Base-by-base conservation (phyloP, 2,329 filamentous ascomycete genomes). In the Aureobasidium sp. region DNA sequence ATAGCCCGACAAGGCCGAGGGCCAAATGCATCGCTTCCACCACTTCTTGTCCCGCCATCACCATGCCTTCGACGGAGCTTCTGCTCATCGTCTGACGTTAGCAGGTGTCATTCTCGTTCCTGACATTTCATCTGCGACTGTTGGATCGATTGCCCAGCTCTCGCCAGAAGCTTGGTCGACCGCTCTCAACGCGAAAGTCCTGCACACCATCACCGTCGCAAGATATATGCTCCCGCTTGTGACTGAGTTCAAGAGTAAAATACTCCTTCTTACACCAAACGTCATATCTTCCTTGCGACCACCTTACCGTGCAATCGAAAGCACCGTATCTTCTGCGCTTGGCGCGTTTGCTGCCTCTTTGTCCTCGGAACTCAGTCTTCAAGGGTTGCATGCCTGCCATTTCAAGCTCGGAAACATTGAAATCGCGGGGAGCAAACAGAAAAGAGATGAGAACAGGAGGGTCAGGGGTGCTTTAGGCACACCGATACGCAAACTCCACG, bases 321-420 rank as follows among this genome's bases (percentile, higher is more conserved):
- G 90, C 39, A 88, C 89, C 3, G 84, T 94, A n/a, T 89, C 89
- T 67, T 88, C 89, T 25, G 93, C 90, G 4, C 82, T 97, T n/a
- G 86, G 89, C 13, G 89, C 90, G 30, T 96, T 96, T 72, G 89
- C 90, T 32, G 83, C 88, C 55, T 89, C 91, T 0, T 81, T 97
- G 11, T 83, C 88, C 15, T 86, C 86, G 60, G 94, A 97, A 77
- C 82, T 97, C 44, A 81, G 83, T 4, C 86, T 90, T 4, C 80
- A 94, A 39, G 83, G 82, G 58, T 88, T 97, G 59, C 84, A 88
- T 42, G 89, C 97, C 25, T 88, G 89, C 1, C 91, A 97, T 71
- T 82, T 99, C 72, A 91, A 93, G 74, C 85, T 97, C 1, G 94
- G 94, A 63, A 92, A 90, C 27, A 91, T 99, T 72, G 93, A 97